Percentiles rank a stretch among this genome's conserved stretches.
These are phyloP conservation scores for Verticillium nubilum DNA, from an alignment of 2,329 filamentous ascomycete species.

Conservation along the genomic window DNA sequence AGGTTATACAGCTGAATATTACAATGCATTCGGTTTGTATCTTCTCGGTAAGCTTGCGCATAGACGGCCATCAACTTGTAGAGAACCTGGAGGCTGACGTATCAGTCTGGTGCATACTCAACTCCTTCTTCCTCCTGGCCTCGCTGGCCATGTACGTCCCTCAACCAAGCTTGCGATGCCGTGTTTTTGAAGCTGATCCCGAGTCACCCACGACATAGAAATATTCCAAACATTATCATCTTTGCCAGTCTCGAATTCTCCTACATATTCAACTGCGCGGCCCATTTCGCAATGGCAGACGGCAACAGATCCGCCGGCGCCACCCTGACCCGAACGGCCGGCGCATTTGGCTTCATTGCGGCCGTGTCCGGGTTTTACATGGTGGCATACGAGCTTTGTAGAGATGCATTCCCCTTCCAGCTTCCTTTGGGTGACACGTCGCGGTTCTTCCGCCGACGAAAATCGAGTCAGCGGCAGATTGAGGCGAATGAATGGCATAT, in stretches of 20 bases:
- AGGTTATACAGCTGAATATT: constrained; percentile 17
- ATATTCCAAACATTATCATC: constrained; percentile 19
- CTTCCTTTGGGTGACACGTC: constrained; percentile 15
- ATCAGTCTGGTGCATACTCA: constrained; percentile 20
- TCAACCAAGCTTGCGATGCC: too few relatives aligned
- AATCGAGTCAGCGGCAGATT: too few relatives aligned
- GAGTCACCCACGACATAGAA: too few relatives aligned
- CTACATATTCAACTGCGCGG: constrained; percentile 16
- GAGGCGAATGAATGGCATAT: too few relatives aligned
- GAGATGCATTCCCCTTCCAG: constrained; percentile 17
- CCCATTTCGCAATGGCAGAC: constrained; percentile 18
- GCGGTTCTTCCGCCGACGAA: background rate
- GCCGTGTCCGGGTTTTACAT: constrained; percentile 19
- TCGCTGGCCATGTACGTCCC: constrained; percentile 15
- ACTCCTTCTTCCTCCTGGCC: constrained; percentile 20
- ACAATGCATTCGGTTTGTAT: constrained; percentile 22
- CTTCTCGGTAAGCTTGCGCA: constrained; percentile 19
- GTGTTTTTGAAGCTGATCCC: too few relatives aligned
- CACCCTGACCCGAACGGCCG: constrained; percentile 2
- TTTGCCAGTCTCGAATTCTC: constrained; percentile 19
- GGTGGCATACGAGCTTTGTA: constrained; percentile 16
- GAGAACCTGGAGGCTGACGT: background rate
- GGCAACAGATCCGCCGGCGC: constrained; percentile 9
- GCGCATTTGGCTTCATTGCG: constrained; percentile 19
- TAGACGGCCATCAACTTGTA: background rate